Evolutionary conservation across 164 flowering plant species (phyloP), one percentile per base, ranked within the genome.

Genomic region (Magnolia changhungtana): DNA sequence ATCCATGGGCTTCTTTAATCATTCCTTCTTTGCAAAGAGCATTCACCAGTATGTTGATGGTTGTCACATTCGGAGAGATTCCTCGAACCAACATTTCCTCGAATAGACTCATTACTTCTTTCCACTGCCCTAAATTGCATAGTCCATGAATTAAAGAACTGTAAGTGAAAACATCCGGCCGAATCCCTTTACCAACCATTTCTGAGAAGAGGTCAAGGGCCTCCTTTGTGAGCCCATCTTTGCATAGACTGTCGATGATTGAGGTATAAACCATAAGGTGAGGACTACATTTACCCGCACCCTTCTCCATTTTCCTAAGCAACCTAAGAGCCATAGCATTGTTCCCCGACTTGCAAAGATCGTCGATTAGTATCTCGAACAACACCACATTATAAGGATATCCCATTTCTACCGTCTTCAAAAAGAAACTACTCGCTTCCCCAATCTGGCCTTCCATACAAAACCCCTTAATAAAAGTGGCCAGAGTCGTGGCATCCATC

Each of bases 311-410:
- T 50, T 68, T 7, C 72, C 10, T 58, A n/a, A 74, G 75, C 75
- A 81, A 74, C 31, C 21, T 8, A 37, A 61, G 50, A 1, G 73
- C 73, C 23, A 24, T 8, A 5, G 14, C 24, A 1, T 8, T 67
- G 63, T 14, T 51, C 8, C 81, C 76, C 14, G 8, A 65, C 19
- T 70, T 77, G 72, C 86, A 84, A 58, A 81, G 79, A 1, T 73
- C 71, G 18, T 77, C 67, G 4, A 84, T 71, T 0, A 84, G 14
- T 0, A 73, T 69, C 13, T 63, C 76, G 71, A 75, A 79, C 0
- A 79, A 74, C 10, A 75, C 45, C 2, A 23, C 82, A 76, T 67
- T 50, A 19, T 27, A 72, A 16, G 29, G 68, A 27, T 27, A 78
- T 31, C 74, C 78, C 16, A 31, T 64, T 23, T 71, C 66, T 23